Percentiles rank a stretch among this genome's conserved stretches.
These are phyloP conservation scores for Ceratobasidium sp. DNA, from an alignment of 1,284 basidiomycete genomes.

Conservation along the genomic window DNA sequence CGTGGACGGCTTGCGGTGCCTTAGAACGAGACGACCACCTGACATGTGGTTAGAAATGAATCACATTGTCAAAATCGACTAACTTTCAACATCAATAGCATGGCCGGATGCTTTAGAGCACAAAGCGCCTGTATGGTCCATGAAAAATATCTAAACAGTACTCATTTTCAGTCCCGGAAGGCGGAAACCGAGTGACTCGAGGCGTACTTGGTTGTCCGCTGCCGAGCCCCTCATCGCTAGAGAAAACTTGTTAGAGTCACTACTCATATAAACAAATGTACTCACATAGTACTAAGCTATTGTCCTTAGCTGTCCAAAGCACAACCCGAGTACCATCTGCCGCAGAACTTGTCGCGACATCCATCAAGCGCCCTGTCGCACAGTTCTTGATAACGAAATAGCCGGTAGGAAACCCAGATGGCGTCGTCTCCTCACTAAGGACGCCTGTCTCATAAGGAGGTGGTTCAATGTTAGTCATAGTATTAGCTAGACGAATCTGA, in stretches of 20 bases:
- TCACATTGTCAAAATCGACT: constrained; percentile 36
- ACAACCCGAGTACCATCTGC: constrained; percentile 73
- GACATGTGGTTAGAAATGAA: constrained; percentile 44
- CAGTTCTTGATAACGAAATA: constrained; percentile 72
- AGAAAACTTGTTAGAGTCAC: constrained; percentile 6
- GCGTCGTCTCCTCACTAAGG: background rate
- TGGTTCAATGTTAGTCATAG: background rate
- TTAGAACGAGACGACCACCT: constrained; percentile 72
- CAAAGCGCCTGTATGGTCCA: constrained; percentile 75
- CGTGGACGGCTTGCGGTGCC: constrained; percentile 76
- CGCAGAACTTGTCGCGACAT: constrained; percentile 65
- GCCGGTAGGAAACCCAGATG: constrained; percentile 72
- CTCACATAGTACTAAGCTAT: constrained; percentile 75
- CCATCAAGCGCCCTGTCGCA: constrained; percentile 68
- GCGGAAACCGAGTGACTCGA: background rate
- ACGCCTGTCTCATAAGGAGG: constrained; percentile 11
- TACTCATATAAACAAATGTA: constrained; percentile 26
- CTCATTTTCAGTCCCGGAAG: constrained; percentile 18
- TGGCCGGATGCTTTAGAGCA: constrained; percentile 82
- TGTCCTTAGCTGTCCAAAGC: constrained; percentile 76
- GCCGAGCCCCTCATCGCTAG: constrained; percentile 73
- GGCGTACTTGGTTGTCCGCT: constrained; percentile 74
- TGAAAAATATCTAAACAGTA: constrained; percentile 73
- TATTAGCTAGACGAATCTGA: no score
- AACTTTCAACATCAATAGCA: constrained; percentile 80